Conservation (phyloP, 2,329 filamentous ascomycete species). For the Fusarium sp. region DNA sequence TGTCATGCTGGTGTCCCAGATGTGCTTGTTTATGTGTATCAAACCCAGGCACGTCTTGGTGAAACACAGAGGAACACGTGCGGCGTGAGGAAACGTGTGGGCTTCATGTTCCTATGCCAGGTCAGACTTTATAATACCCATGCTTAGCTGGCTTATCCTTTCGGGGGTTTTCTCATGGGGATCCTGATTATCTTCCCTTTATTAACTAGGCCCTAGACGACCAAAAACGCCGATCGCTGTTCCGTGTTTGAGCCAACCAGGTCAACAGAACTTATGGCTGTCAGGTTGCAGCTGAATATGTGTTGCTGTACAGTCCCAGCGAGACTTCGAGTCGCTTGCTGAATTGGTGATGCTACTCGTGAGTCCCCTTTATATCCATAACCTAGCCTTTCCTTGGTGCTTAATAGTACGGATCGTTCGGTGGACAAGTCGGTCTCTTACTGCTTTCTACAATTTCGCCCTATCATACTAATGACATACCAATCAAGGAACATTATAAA, state of each 20-base stretch:
- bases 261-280: neutral
- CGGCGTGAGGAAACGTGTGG: neutral
- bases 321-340: neutral
- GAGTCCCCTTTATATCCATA: neutral
- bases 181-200: constrained; percentile 23
- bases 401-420: neutral
- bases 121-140: constrained; percentile 9
- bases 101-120: constrained; percentile 7
- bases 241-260: constrained; percentile 6
- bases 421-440: neutral
- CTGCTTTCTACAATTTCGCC: neutral
- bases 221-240: constrained; percentile 24
- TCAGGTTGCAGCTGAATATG: constrained; percentile 7
- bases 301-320: constrained; percentile 11
- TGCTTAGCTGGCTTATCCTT: constrained; percentile 19
- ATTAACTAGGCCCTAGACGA: constrained; percentile 13
- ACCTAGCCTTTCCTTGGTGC: neutral
- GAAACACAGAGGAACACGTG: neutral
- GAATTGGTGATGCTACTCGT: neutral
- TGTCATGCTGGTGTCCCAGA: constrained; percentile 10
- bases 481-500: neutral
- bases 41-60: constrained; percentile 18
- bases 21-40: neutral
- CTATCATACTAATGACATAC: neutral
- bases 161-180: constrained; percentile 21